A percentile compares a stretch with the other conserved stretches of the same genome.
phyloP scores from a whole-genome alignment of 2,329 filamentous ascomycete species.

The Diplocarpon mali region DNA sequence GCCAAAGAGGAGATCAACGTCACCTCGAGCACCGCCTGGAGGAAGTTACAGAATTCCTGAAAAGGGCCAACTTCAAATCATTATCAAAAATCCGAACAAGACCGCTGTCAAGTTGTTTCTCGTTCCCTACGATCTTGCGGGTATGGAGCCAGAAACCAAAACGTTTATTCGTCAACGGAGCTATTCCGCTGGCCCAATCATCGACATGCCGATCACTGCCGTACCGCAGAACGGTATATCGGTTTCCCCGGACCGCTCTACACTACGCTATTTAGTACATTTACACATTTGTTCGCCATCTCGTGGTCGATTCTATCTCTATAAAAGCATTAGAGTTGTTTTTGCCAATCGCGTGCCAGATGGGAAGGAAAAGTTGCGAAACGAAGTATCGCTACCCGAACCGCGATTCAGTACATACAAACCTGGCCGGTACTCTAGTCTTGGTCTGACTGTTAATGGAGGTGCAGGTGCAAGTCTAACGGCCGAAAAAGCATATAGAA shows the following conservation, averaged over 20 bases:
- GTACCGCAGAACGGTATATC: slow-evolving; percentile 10
- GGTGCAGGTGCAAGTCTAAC: slow-evolving; percentile 39
- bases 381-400: slow-evolving; percentile 82
- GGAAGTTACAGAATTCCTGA: slow-evolving; percentile 91
- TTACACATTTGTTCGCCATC: slow-evolving; percentile 84
- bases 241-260: slow-evolving; percentile 51
- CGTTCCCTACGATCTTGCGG: slow-evolving; percentile 81
- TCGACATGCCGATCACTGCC: slow-evolving; percentile 40
- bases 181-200: slow-evolving; percentile 77
- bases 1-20: slow-evolving; percentile 46
- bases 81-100: slow-evolving; percentile 97
- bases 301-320: slow-evolving; percentile 75
- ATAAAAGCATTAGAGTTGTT: slow-evolving; percentile 86
- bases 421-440: slow-evolving; percentile 27
- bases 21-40: slow-evolving; percentile 62
- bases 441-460: slow-evolving; percentile 23
- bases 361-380: slow-evolving; percentile 82
- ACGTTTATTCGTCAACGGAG: slow-evolving; percentile 92
- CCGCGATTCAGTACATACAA: slow-evolving; percentile 82
- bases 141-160: slow-evolving; percentile 90
- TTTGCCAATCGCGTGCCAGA: slow-evolving; percentile 96
- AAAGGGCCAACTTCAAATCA: slow-evolving; percentile 87
- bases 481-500: slow-evolving; percentile 48
- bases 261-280: slow-evolving; percentile 82
- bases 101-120: slow-evolving; percentile 94